These are phyloP conservation scores for Primulina huaijiensis DNA, from an alignment of 257 asterid genomes.

Conservation along the genomic window DNA sequence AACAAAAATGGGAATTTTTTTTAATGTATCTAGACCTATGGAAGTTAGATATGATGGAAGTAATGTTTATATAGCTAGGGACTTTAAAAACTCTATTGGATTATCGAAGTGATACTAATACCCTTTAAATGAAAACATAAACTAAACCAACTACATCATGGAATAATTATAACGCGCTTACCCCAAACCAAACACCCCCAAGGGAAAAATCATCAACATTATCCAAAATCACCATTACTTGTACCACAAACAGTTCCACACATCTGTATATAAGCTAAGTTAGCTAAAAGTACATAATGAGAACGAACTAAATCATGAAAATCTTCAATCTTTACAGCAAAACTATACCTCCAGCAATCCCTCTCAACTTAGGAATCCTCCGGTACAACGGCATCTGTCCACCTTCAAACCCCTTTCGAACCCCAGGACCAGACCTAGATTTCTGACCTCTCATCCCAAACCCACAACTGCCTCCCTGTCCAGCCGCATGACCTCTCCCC, in stretches of 20 bases:
- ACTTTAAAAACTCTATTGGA: slow-evolving; percentile 1
- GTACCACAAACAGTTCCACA: background rate
- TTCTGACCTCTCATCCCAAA: slow-evolving; percentile 86
- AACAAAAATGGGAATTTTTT: too few relatives aligned
- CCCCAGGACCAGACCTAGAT: slow-evolving; percentile 98
- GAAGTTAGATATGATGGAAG: background rate
- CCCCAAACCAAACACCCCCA: background rate
- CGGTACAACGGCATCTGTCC: slow-evolving; percentile 95
- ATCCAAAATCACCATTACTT: slow-evolving; percentile 1
- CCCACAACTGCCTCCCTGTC: slow-evolving; percentile 97
- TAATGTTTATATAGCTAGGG: background rate
- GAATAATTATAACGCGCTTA: background rate
- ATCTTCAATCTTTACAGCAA: background rate
- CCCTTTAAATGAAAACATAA: slow-evolving; percentile 1
- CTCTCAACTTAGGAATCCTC: slow-evolving; percentile 78
- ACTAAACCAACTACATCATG: slow-evolving; percentile 1
- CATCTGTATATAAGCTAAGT: background rate
- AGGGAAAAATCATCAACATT: slow-evolving; percentile 12
- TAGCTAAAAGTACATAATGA: background rate
- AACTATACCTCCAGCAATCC: slow-evolving; percentile 89
- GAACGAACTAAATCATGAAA: background rate
- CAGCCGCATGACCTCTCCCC: slow-evolving; percentile 96
- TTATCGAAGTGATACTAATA: background rate
- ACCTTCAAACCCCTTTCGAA: slow-evolving; percentile 68
- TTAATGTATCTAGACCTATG: background rate